phyloP scores from a whole-genome alignment of 2,329 filamentous ascomycete species.

The Scedosporium apiospermum region DNA sequence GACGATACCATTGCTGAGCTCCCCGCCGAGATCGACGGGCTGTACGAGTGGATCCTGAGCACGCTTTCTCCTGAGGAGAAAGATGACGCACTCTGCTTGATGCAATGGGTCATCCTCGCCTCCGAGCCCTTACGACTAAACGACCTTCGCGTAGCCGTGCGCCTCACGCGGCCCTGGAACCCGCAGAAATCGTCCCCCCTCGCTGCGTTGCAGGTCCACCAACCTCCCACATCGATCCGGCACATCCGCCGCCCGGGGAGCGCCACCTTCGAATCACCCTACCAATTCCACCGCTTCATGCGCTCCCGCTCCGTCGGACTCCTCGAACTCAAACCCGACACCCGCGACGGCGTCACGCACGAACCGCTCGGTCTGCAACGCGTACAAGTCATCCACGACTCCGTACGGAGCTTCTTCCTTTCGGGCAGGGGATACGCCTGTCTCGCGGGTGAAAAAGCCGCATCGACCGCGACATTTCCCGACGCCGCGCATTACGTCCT shows the following conservation, averaged over 20 bases:
- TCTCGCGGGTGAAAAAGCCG: conserved; percentile 9
- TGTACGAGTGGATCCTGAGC: conserved; percentile 25
- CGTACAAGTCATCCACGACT: conserved; percentile 20
- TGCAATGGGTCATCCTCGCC: conserved; percentile 24
- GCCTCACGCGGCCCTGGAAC: conserved; percentile 15
- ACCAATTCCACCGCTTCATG: conserved; percentile 20
- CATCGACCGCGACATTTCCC: conserved; percentile 12
- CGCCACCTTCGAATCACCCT: conserved; percentile 17
- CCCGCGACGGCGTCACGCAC: conserved; percentile 10
- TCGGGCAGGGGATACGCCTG: conserved; percentile 20
- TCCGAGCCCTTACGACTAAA: conserved; percentile 22
- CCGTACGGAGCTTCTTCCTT: conserved; percentile 22
- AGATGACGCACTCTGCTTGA: conserved; percentile 18
- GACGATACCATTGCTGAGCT: conserved; percentile 22
- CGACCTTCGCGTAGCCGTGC: conserved; percentile 20
- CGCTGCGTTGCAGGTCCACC: conserved; percentile 15
- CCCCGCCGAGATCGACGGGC: conserved; percentile 19
- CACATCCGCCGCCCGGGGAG: conserved; percentile 14
- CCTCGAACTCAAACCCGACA: conserved; percentile 17
- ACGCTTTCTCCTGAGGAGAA: conserved; percentile 19
- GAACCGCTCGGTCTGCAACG: conserved; percentile 18
- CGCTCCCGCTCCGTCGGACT: conserved; percentile 22
- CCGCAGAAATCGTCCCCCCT: conserved; percentile 8
- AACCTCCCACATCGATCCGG: conserved; percentile 15
- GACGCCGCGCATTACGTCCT: conserved; percentile 20